Conservation (phyloP, 495 filamentous ascomycete genomes). For the Podospora pseudoanserina region DNA sequence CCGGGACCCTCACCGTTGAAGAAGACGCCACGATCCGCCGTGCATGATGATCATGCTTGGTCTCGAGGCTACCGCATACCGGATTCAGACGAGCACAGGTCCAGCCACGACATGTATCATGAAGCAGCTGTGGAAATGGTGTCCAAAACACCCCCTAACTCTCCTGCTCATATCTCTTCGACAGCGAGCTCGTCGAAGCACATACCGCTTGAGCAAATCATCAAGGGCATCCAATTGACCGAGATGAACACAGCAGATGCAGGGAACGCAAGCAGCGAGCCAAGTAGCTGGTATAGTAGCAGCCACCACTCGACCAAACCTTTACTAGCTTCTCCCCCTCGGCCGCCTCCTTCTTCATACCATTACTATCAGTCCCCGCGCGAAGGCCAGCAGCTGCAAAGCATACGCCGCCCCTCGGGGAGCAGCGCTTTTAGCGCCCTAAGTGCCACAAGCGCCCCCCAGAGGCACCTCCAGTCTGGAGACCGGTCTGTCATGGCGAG, state of each 20-base stretch:
- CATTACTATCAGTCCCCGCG: not conserved
- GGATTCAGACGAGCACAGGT: not conserved
- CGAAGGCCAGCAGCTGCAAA: not conserved
- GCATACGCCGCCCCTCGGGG: not conserved
- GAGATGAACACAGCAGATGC: not conserved
- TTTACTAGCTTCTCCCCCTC: not conserved
- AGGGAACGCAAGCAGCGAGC: not conserved
- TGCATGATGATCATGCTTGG: not conserved
- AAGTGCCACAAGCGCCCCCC: not conserved
- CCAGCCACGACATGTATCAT: not conserved
- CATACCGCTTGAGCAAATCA: not conserved
- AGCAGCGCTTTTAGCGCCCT: not conserved
- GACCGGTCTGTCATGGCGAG: not conserved
- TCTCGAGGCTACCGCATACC: not conserved
- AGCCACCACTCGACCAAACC: not conserved
- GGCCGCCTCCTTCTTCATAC: not conserved
- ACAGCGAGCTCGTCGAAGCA: not conserved
- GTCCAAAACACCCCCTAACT: not conserved
- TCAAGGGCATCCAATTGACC: not conserved
- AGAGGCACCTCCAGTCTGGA: not conserved
- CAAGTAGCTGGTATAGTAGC: not conserved
- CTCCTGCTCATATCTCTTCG: not conserved
- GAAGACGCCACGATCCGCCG: not conserved
- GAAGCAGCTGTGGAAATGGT: not conserved
- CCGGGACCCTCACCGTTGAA: not conserved